These are phyloP conservation scores for Pseudogymnoascus pannorum DNA, from an alignment of 2,329 filamentous ascomycete genomes.

Conservation along the genomic window DNA sequence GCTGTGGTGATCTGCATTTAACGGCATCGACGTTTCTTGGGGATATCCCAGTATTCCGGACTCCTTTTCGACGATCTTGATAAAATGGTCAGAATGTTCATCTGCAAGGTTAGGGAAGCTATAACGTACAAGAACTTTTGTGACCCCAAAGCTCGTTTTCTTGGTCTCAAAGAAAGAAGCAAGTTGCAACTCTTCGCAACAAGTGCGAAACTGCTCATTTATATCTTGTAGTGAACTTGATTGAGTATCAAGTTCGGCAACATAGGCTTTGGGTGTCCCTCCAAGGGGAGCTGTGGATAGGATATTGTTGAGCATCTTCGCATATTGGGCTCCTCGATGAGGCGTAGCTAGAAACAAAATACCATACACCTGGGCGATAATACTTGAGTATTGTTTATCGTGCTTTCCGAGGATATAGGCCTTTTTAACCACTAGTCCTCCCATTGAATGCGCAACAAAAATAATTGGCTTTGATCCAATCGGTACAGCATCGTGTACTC, in stretches of 20 bases:
- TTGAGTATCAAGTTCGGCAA: constrained; percentile 33
- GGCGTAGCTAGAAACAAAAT: constrained; percentile 36
- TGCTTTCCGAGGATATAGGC: constrained; percentile 29
- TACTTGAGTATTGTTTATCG: constrained; percentile 15
- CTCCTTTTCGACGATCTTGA: constrained; percentile 32
- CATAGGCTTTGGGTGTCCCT: constrained; percentile 28
- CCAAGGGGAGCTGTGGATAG: constrained; percentile 10
- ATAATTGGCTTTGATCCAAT: constrained; percentile 19
- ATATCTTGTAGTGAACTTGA: constrained; percentile 32
- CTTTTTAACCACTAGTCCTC: constrained; percentile 32
- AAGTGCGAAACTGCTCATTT: constrained; percentile 37
- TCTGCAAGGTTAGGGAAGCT: not conserved
- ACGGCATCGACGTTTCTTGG: constrained; percentile 31
- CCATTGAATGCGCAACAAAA: constrained; percentile 35
- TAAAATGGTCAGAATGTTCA: constrained; percentile 18
- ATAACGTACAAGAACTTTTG: constrained; percentile 13
- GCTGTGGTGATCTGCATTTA: constrained; percentile 36
- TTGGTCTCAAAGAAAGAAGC: constrained; percentile 41
- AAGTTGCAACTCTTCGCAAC: not conserved
- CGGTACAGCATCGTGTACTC: not conserved
- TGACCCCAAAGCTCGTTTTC: constrained; percentile 22
- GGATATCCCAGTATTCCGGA: constrained; percentile 37
- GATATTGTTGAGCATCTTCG: constrained; percentile 24
- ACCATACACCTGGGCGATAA: constrained; percentile 22
- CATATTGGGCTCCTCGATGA: constrained; percentile 30